phyloP scores from a whole-genome alignment of 352 stramenopile genomes.

The Phytopythium aichiense region DNA sequence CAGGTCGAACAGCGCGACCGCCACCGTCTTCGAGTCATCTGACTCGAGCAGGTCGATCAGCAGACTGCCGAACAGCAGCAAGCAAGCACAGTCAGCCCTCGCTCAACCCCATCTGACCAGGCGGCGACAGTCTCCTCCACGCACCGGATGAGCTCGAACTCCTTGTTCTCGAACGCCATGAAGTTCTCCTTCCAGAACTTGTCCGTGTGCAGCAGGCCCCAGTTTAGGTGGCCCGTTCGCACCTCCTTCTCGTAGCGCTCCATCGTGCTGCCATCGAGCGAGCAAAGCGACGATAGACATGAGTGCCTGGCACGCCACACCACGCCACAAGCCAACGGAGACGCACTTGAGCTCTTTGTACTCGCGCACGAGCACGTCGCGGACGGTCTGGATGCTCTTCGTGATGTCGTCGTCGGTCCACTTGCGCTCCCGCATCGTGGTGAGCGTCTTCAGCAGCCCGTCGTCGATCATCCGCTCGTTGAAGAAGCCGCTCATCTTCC shows the following conservation, averaged over 20 bases:
- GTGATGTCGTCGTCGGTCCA: constrained; percentile 95
- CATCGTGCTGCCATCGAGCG: constrained; percentile 76
- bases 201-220: constrained; percentile 96
- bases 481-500: constrained; percentile 78
- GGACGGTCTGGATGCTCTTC: constrained; percentile 72
- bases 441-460: constrained; percentile 93
- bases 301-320: not conserved
- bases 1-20: constrained; percentile 96
- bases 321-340: not conserved
- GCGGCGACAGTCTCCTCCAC: constrained; percentile 4
- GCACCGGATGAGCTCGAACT: constrained; percentile 92
- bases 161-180: constrained; percentile 94
- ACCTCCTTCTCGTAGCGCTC: constrained; percentile 97
- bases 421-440: constrained; percentile 91
- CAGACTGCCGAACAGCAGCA: constrained; percentile 46
- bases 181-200: constrained; percentile 99
- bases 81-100: constrained; percentile 3
- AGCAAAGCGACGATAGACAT: not conserved
- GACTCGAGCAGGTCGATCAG: constrained; percentile 93
- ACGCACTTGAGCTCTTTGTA: constrained; percentile 88
- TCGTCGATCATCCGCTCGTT: constrained; percentile 96
- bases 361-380: constrained; percentile 79
- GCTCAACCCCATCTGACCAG: not conserved
- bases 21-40: constrained; percentile 91
- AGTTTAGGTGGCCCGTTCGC: constrained; percentile 92